Evolutionary conservation across 1,139 yeast genomes (phyloP).

Genomic region (Debaryomyces psychrophilus): DNA sequence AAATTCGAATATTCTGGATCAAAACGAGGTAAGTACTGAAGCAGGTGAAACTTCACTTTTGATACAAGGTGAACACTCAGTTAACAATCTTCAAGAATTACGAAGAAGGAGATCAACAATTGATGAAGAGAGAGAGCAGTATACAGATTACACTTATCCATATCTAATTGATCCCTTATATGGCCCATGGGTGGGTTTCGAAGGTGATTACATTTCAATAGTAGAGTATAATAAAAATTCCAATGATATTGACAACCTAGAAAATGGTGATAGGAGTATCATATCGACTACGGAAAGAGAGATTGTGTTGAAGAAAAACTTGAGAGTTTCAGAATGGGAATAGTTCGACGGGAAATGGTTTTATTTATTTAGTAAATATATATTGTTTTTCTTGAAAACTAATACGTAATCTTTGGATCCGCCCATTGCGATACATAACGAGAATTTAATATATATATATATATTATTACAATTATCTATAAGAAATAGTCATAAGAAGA

Average conservation of each 20-base stretch:
- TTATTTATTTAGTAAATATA: too few species aligned
- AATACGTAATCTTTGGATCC: too few species aligned
- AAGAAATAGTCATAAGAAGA: neutral
- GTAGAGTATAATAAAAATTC: conserved; percentile 28
- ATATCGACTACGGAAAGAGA: conserved; percentile 28
- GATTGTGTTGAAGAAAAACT: conserved; percentile 32
- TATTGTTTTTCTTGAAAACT: too few species aligned
- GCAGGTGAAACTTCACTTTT: conserved; percentile 34
- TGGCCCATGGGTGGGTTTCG: conserved; percentile 63
- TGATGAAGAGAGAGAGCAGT: conserved; percentile 59
- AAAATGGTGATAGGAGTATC: conserved; percentile 27
- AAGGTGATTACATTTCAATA: conserved; percentile 53
- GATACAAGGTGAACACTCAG: conserved; percentile 21
- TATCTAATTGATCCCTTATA: conserved; percentile 48
- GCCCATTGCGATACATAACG: neutral
- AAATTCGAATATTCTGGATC: conserved; percentile 6
- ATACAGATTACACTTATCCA: conserved; percentile 55
- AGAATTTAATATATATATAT: neutral
- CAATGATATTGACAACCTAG: conserved; percentile 22
- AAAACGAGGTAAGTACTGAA: conserved; percentile 11
- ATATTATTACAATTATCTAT: neutral
- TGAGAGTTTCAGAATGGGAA: conserved; percentile 51
- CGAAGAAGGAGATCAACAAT: conserved; percentile 48
- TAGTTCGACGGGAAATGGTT: conserved; percentile 15
- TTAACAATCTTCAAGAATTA: conserved; percentile 8